Base-by-base conservation (phyloP, 257 asterid genomes). In the Nicotiana sylvestris region DNA sequence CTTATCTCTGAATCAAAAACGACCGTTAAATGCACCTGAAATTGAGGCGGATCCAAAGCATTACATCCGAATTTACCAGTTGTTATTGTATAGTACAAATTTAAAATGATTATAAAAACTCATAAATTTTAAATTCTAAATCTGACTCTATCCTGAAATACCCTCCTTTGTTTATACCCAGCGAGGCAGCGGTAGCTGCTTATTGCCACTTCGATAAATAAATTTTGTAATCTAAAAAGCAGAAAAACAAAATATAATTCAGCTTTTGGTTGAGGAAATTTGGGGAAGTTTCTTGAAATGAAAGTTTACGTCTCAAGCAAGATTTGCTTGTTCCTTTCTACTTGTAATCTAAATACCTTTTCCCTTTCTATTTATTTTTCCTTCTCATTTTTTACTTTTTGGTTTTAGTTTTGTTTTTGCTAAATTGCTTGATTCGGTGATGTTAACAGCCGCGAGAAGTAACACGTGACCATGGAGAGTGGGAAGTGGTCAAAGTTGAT, bases 81-180 rank as follows among this genome's bases (percentile, higher is more conserved):
- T 43, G 12, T 43, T 9, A 2, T 9, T 43, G 51, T 43, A 43
- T 43, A 9, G 3, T 43, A 43, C 9, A 43, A 9, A 43, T 43
- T 43, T 43, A 43, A 43, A 43, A 43, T 43, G 2, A 2, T 43
- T 9, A 9, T 43, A 9, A 43, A 9, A 9, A 43, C 1, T 8
- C 1, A 43, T 43, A 43, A 43, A 43, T 2, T 43, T 43, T 8
- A 9, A 43, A 9, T 43, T 2, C 3, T 9, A 9, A 43, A 43
- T 9, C 12, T 0, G 12, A 0, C 3, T 43, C 12, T 39, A 0
- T 6, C 9, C 0, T 6, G 46, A 1, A 56, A 13, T 5, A 16
- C 9, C 61, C 21, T 15, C 61, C 2, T 16, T 16, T 16, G 61
- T 55, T 55, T 9, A 16, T 16, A 56, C 9, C 9, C 60, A 55